Percentiles rank a stretch among this genome's conserved stretches.
These are phyloP conservation scores for Obba rivulosa DNA, from an alignment of 768 basidiomycete species.

Conservation along the genomic window DNA sequence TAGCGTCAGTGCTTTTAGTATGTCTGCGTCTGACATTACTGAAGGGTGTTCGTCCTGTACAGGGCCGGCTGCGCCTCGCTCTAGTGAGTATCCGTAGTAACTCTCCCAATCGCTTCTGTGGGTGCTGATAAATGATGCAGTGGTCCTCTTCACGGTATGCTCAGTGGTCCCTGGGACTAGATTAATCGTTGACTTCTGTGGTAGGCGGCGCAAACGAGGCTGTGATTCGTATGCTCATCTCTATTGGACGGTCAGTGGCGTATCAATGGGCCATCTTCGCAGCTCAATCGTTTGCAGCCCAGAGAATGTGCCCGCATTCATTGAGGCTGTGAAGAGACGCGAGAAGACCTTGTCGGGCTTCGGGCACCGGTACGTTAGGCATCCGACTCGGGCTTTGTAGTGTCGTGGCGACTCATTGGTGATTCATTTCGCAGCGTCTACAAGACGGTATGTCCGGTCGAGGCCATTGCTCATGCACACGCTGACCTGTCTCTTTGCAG, in stretches of 20 bases:
- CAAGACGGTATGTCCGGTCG: constrained; percentile 49
- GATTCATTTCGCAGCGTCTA: constrained; percentile 44
- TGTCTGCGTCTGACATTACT: not conserved
- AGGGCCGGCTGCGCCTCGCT: constrained; percentile 85
- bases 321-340: constrained; percentile 82
- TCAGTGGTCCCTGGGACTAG: not conserved
- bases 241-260: constrained; percentile 67
- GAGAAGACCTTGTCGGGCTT: constrained; percentile 90
- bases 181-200: not conserved
- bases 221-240: constrained; percentile 89
- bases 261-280: too few relatives aligned
- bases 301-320: constrained; percentile 77
- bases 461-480: not conserved
- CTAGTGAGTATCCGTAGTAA: constrained; percentile 50
- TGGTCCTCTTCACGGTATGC: constrained; percentile 64
- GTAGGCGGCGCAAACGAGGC: constrained; percentile 88
- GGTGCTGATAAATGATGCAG: constrained; percentile 28
- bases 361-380: constrained; percentile 62
- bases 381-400: not conserved
- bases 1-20: constrained; percentile 45
- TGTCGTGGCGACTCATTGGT: not conserved
- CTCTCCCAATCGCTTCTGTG: not conserved
- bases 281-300: constrained; percentile 40
- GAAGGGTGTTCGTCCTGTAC: not conserved
- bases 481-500: constrained; percentile 27